Base-by-base conservation (phyloP, 1,139 yeast genomes). In the Blastobotrys buckinghamii region DNA sequence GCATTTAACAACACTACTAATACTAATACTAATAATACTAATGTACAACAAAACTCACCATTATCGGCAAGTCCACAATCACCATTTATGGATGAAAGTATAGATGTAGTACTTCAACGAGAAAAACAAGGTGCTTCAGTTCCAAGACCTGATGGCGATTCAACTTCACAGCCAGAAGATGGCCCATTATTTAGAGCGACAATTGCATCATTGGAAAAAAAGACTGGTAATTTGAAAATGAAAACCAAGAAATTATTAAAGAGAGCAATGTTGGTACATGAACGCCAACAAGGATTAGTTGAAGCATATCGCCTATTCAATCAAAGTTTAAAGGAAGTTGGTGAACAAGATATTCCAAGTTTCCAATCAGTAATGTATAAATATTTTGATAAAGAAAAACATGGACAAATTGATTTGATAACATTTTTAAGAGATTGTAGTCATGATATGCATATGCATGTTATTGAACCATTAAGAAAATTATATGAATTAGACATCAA, bases 121-220 rank as follows among this genome's bases (percentile, higher is more conserved):
- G 58, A 55, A 35, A 53, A 54, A 45, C 50, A 45, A 34, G 20
- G 55, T 15, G 42, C 53, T 15, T 20, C 54, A 5, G 50, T 58
- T 20, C 57, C 64, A 4, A 51, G 67, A 2, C 71, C 71, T 1
- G 56, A 55, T 8, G 62, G 57, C 7, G 66, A 59, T 30, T 61
- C 61, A 33, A 53, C 57, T 6, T 58, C 70, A 22, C 69, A 69
- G 71, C 59, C 70, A 1, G 84, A 81, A 50, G 95, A 85, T 60
- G 94, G 94, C 0, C 95, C 95, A 0, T 75, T 79, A 41, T 84
- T 85, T 60, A 69, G 94, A 44, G 79, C 77, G 32, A 68, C 79
- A 0, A 64, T 85, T 17, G 67, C 70, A 12, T 69, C 70, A 8
- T 75, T 80, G 58, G 94, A 85, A 61, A 69, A 71, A 20, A 69